phyloP scores from a whole-genome alignment of 768 basidiomycete genomes.

The Tylopilus felleus region DNA sequence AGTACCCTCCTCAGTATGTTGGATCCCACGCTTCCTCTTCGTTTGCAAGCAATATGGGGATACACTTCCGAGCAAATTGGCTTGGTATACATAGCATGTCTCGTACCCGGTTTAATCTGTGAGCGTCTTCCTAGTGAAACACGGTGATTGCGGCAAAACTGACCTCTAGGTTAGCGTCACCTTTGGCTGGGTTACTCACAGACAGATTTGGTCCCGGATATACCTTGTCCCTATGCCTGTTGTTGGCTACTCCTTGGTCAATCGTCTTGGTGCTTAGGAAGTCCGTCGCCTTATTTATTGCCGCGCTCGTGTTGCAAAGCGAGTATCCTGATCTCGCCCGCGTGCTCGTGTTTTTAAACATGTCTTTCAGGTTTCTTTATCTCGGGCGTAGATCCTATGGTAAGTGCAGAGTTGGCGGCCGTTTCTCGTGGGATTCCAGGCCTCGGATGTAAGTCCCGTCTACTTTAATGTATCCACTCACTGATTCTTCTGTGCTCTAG shows the following conservation, averaged over 20 bases:
- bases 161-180: constrained; percentile 48
- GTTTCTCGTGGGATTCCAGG: constrained; percentile 56
- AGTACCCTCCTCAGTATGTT: constrained; percentile 48
- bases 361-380: constrained; percentile 53
- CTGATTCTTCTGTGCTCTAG: constrained; percentile 33
- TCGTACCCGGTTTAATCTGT: constrained; percentile 66
- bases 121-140: constrained; percentile 18
- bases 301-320: constrained; percentile 52
- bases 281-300: constrained; percentile 39
- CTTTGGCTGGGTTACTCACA: constrained; percentile 53
- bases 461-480: background rate
- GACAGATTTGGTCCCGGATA: constrained; percentile 59
- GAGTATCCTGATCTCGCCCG: constrained; percentile 13
- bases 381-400: constrained; percentile 54
- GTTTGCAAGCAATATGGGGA: constrained; percentile 47
- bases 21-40: constrained; percentile 58
- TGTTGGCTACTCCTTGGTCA: constrained; percentile 64
- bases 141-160: background rate
- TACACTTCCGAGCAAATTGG: constrained; percentile 51
- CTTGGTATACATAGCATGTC: constrained; percentile 61
- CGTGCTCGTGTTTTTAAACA: background rate
- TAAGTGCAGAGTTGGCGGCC: constrained; percentile 64
- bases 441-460: constrained; percentile 57
- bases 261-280: constrained; percentile 49
- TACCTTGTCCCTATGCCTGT: constrained; percentile 44